Base-by-base conservation (phyloP, 768 basidiomycete species). In the Lentinula lateritia region DNA sequence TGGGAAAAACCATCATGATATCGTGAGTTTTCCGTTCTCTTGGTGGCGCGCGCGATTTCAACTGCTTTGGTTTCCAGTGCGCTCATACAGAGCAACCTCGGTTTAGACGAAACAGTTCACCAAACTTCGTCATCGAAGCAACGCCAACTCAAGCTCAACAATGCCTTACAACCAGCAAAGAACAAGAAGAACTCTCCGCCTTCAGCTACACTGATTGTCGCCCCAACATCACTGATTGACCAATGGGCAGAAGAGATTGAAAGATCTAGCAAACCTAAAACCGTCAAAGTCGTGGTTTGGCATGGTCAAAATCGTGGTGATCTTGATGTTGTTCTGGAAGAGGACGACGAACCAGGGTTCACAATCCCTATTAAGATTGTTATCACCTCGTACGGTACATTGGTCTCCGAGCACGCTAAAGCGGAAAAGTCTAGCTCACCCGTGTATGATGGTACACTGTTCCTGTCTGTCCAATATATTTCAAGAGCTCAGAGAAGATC, bases 241-340 rank as follows among this genome's bases (percentile, higher is more conserved):
- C 96, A 98, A 71, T 98, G 96, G 96, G 80, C 85, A n/a, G 87
- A 90, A 46, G 96, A 98, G 69, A 76, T 98, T n/a, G 77, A 85
- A 67, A 84, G 91, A n/a, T 92, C 90, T 38, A 90, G 91, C 65
- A 84, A 83, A 66, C 78, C 86, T 42, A 88, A 85, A 0, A 81
- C 86, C 2, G 63, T 95, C 34, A 80, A 82, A 61, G 79, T 88
- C 1, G 72, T 86, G 41, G 76, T 98, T 43, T 96, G 94, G 90
- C 93, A 97, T 71, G 95, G 95, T 3, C 87, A 89, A 64, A 92
- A 92, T 69, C 80, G 93, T 58, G 74, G 83, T n/a, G 87, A 92
- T 67, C 70, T 96, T 35, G 86, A 90, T 57, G 69, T 76, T 64
- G 71, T 78, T 61, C 64, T 89, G 10, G 81, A 85, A 59, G 79